A percentile compares a stretch with the other conserved stretches of the same genome.
Evolutionary conservation across 1,284 basidiomycete genomes (phyloP).

Genomic region (Ustilago curta): DNA sequence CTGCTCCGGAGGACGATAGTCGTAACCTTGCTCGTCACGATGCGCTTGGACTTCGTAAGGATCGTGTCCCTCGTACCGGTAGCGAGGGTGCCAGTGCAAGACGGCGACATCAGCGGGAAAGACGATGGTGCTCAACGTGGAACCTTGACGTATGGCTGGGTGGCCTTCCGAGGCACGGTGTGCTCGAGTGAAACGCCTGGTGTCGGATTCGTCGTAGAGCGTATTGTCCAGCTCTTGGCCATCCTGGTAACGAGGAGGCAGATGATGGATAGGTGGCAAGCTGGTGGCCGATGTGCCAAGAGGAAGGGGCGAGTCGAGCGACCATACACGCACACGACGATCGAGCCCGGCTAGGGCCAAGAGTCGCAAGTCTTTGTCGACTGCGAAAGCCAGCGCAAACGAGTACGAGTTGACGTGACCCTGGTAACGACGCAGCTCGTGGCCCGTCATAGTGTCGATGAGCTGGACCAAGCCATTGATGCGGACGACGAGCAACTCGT

Average conservation of each 20-base stretch:
- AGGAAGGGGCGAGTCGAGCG: slow-evolving; percentile 29
- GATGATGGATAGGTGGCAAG: slow-evolving; percentile 3
- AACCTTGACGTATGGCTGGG: neutral
- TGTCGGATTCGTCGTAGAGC: slow-evolving; percentile 14
- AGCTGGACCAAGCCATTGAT: slow-evolving; percentile 27
- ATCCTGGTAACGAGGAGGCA: neutral
- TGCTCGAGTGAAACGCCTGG: neutral
- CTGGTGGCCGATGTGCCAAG: slow-evolving; percentile 7
- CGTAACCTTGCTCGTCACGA: neutral
- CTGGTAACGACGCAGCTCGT: slow-evolving; percentile 5
- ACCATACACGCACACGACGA: slow-evolving; percentile 33
- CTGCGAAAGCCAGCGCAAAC: slow-evolving; percentile 24
- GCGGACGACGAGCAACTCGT: slow-evolving; percentile 26
- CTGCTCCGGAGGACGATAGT: neutral
- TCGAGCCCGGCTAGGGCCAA: slow-evolving; percentile 37
- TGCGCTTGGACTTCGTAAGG: slow-evolving; percentile 11
- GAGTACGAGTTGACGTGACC: slow-evolving; percentile 44
- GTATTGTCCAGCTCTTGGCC: neutral
- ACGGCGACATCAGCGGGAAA: slow-evolving; percentile 16
- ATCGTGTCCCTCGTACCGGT: slow-evolving; percentile 17
- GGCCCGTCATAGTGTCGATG: slow-evolving; percentile 3
- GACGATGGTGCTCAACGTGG: slow-evolving; percentile 13
- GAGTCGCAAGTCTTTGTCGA: slow-evolving; percentile 18
- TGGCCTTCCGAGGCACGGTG: neutral
- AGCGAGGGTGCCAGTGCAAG: slow-evolving; percentile 32